Evolutionary conservation across 2,329 filamentous ascomycete genomes (phyloP).

Genomic region (Trichoderma koningiopsis): DNA sequence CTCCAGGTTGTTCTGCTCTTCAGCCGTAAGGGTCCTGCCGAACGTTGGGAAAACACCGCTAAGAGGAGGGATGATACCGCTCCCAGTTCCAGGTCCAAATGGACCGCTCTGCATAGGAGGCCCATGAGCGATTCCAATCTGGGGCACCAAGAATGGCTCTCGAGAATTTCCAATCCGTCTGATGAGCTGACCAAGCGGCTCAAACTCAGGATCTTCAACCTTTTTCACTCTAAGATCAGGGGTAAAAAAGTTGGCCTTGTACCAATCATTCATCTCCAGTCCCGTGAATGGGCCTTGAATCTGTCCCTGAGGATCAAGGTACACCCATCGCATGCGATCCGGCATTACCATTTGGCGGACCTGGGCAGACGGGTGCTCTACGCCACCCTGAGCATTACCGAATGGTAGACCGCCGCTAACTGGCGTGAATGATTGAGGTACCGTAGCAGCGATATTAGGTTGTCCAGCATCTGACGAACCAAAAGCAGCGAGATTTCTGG

Average conservation of each 20-base stretch:
- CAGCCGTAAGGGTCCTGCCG: conserved; percentile 91
- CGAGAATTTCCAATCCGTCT: conserved; percentile 94
- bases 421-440: conserved; percentile 42
- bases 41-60: conserved; percentile 94
- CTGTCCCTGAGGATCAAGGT: conserved; percentile 89
- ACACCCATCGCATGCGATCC: conserved; percentile 98
- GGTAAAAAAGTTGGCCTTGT: conserved; percentile 97
- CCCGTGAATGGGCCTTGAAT: conserved; percentile 95
- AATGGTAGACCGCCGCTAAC: conserved; percentile 41
- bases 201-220: conserved; percentile 89
- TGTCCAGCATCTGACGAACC: conserved; percentile 44
- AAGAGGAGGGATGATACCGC: conserved; percentile 80
- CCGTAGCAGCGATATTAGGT: conserved; percentile 38
- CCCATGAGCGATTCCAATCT: conserved; percentile 93
- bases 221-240: conserved; percentile 94
- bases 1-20: conserved; percentile 97
- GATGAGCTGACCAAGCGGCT: conserved; percentile 92
- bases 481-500: conserved; percentile 41
- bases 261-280: conserved; percentile 99
- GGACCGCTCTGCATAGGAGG: conserved; percentile 59
- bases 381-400: conserved; percentile 40
- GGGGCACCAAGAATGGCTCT: conserved; percentile 95
- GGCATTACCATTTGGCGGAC: conserved; percentile 98
- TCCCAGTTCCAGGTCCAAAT: conserved; percentile 53
- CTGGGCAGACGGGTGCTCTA: conserved; percentile 63